These are phyloP conservation scores for Phytophthora cactorum DNA, from an alignment of 352 stramenopile genomes.

Conservation along the genomic window DNA sequence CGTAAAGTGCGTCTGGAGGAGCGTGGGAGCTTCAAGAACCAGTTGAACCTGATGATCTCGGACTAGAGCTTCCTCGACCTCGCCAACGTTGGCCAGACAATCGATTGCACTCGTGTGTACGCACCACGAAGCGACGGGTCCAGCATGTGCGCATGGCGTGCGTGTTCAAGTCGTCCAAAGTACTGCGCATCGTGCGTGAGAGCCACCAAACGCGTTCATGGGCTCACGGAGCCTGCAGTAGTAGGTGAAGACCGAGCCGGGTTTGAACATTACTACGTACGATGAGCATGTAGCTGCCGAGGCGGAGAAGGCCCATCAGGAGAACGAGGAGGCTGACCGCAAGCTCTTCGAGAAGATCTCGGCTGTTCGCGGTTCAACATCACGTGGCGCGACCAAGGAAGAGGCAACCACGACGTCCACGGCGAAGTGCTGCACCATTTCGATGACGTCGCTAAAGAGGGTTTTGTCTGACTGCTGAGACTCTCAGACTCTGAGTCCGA, in stretches of 20 bases:
- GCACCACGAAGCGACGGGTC: conserved; percentile 65
- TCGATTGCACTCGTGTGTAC: conserved; percentile 71
- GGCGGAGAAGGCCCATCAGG: conserved; percentile 30
- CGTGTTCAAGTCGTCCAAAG: conserved; percentile 66
- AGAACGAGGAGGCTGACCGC: conserved; percentile 37
- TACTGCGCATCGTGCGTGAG: conserved; percentile 68
- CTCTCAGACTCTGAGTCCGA: background rate
- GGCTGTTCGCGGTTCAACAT: conserved; percentile 16
- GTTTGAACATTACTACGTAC: conserved; percentile 60
- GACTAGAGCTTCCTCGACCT: conserved; percentile 70
- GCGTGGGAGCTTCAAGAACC: conserved; percentile 67
- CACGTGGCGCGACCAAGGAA: conserved; percentile 21
- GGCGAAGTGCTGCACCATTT: conserved; percentile 69
- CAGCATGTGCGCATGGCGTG: conserved; percentile 72
- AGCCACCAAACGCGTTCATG: conserved; percentile 68
- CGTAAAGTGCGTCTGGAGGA: conserved; percentile 50
- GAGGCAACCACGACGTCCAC: conserved; percentile 15
- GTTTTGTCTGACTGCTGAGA: conserved; percentile 16
- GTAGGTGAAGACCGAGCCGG: conserved; percentile 42
- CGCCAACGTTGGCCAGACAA: conserved; percentile 56
- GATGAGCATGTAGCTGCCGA: conserved; percentile 51
- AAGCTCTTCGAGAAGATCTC: conserved; percentile 43
- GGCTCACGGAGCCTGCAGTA: conserved; percentile 35
- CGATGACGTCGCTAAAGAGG: conserved; percentile 47
- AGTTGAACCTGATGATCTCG: conserved; percentile 86